Percentiles rank a stretch among this genome's conserved stretches.
Evolutionary conservation across 2,329 filamentous ascomycete genomes (phyloP).

Genomic region (Arthrobotrys conoides): DNA sequence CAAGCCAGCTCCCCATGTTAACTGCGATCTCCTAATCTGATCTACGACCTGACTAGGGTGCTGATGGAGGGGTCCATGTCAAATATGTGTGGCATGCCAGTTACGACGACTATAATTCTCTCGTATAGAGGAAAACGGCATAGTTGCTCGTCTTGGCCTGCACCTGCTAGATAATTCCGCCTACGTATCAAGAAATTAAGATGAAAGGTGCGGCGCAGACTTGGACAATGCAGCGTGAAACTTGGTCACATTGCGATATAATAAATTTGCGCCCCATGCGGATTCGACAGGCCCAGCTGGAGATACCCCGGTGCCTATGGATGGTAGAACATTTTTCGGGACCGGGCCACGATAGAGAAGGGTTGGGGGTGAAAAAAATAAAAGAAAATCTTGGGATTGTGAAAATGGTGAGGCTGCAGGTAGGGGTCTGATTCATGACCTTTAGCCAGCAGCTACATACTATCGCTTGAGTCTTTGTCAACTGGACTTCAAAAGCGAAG

Average conservation of each 20-base stretch:
- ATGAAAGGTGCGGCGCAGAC: constrained; percentile 48
- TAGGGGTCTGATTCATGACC: constrained; percentile 41
- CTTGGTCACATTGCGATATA: constrained; percentile 44
- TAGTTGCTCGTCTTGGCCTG: constrained; percentile 38
- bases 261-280: constrained; percentile 36
- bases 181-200: constrained; percentile 54
- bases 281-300: constrained; percentile 10
- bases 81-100: constrained; percentile 35
- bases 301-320: constrained; percentile 16
- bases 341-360: constrained; percentile 21
- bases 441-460: constrained; percentile 24
- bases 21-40: constrained; percentile 55
- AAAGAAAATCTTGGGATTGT: constrained; percentile 43
- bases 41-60: constrained; percentile 30
- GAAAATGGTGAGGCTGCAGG: constrained; percentile 21
- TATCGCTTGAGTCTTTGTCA: constrained; percentile 20
- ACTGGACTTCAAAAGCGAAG: constrained; percentile 54
- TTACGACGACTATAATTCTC: constrained; percentile 54
- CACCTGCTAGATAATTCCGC: constrained; percentile 34
- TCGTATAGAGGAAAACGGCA: constrained; percentile 38
- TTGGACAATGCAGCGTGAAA: constrained; percentile 44
- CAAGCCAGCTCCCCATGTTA: constrained; percentile 38
- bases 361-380: neutral
- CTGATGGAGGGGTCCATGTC: constrained; percentile 31
- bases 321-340: constrained; percentile 5